phyloP scores from a whole-genome alignment of 2,329 filamentous ascomycete species.

The Penicillium olsonii region DNA sequence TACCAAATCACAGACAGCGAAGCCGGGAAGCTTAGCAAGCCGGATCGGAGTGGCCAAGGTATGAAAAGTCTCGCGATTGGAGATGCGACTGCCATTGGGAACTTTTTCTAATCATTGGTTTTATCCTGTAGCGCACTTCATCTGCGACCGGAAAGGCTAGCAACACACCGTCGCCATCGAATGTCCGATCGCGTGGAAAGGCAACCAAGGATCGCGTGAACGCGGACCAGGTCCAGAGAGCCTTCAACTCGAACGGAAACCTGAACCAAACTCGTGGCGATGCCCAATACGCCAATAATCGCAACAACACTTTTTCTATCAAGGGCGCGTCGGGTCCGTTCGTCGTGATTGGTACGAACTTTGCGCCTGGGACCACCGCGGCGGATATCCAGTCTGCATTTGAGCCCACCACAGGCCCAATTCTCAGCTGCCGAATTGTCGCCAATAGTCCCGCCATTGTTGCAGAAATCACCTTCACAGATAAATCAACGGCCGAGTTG shows the following conservation, averaged over 20 bases:
- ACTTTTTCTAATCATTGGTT: neutral
- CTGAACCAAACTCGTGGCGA: constrained; percentile 33
- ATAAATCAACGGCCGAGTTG: constrained; percentile 58
- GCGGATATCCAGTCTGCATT: constrained; percentile 66
- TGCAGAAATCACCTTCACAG: constrained; percentile 60
- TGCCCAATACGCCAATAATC: neutral
- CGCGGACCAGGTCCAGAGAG: constrained; percentile 34
- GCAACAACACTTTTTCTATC: constrained; percentile 51
- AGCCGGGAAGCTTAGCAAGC: constrained; percentile 57
- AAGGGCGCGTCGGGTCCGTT: constrained; percentile 57
- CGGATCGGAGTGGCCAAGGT: constrained; percentile 62
- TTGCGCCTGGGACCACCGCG: constrained; percentile 66
- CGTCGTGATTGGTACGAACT: constrained; percentile 62
- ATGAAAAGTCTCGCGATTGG: constrained; percentile 11
- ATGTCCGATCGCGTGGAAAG: constrained; percentile 24
- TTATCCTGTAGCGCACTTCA: constrained; percentile 37
- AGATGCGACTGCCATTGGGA: neutral
- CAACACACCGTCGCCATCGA: constrained; percentile 32
- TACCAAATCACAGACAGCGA: constrained; percentile 43
- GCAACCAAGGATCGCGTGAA: constrained; percentile 37
- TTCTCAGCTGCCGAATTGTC: constrained; percentile 57
- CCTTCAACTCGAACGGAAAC: constrained; percentile 33
- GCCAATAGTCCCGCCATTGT: constrained; percentile 58
- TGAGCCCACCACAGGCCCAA: constrained; percentile 53
- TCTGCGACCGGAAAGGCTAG: constrained; percentile 42